Evolutionary conservation across 2,329 filamentous ascomycete genomes (phyloP), one percentile per base, ranked within the genome.

Genomic region (Cladorrhinum sp.): DNA sequence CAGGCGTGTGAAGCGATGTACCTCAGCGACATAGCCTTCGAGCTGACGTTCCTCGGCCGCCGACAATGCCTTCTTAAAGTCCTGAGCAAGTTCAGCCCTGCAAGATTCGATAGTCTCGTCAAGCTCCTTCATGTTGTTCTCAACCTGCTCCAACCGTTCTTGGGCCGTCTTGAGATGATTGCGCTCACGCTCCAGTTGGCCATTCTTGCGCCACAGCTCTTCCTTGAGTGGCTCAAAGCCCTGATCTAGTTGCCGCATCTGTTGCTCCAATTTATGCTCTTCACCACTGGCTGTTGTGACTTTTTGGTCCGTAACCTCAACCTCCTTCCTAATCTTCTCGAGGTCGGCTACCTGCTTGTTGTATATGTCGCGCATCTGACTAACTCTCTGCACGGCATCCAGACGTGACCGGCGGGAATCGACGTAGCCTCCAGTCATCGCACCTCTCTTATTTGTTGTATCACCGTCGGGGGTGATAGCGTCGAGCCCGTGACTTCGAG

Each of bases 381-480:
- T 85, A 29, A 93, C 85, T 4, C 85, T 82, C 62, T 88, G 88
- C 27, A 96, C 89, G 25, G 90, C 92, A 68, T 93, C 89, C n/a
- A 98, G 81, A 22, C 93, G 88, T 1, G 93, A 98, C 66, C 88
- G 89, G 32, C 90, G 85, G 10, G 90, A 85, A 71, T 99, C 95
- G 64, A 96, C 89, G 71, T 89, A 99, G 68, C 95, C 95, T 79
- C 95, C 95, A 53, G 92, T 97, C 79, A 99, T 86, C 13, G 93
- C 93, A 75, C 95, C 95, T 68, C 93, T 90, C 77, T 96, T 96
- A 76, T 97, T 96, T 1, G 92, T 93, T 29, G 91, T 91, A 74
- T 98, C 93, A 74, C 95, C 95, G 60, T 98, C 93, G 2, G 91
- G 90, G 0, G 95, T 99, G 66, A 99, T 96, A 32, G 92, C 93